These are phyloP conservation scores for Didymella keratinophila DNA, from an alignment of 2,329 filamentous ascomycete species.

Conservation along the genomic window DNA sequence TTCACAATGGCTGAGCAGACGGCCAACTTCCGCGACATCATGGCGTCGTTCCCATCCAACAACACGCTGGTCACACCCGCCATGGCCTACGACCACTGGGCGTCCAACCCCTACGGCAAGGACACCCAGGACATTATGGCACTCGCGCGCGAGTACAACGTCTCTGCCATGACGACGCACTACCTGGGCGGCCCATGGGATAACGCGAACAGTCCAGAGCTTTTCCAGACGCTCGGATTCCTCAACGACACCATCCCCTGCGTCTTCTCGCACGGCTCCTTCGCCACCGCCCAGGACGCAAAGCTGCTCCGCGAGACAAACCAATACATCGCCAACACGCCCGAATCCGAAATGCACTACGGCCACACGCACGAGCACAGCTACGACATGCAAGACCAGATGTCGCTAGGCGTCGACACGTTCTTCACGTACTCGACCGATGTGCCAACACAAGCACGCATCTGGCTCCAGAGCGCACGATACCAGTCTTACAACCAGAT, in stretches of 20 bases:
- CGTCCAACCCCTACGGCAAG: conserved; percentile 16
- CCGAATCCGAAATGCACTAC: conserved; percentile 67
- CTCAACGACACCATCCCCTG: conserved; percentile 58
- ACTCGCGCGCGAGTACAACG: conserved; percentile 23
- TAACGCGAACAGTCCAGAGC: conserved; percentile 13
- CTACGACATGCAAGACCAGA: background rate
- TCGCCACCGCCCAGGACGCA: conserved; percentile 53
- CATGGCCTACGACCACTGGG: conserved; percentile 22
- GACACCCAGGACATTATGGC: conserved; percentile 10
- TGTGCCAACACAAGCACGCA: conserved; percentile 56
- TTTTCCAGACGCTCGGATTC: conserved; percentile 31
- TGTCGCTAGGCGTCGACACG: conserved; percentile 62
- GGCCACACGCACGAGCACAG: conserved; percentile 51
- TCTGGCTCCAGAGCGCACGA: conserved; percentile 60
- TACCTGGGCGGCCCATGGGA: conserved; percentile 25
- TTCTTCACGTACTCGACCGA: conserved; percentile 63
- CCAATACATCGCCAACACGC: conserved; percentile 65
- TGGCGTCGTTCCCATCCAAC: conserved; percentile 6
- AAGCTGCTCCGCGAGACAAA: conserved; percentile 58
- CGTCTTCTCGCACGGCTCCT: conserved; percentile 62
- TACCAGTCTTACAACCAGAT: background rate
- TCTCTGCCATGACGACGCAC: conserved; percentile 55
- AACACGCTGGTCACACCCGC: conserved; percentile 21
- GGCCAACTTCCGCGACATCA: conserved; percentile 21
- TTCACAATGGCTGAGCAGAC: conserved; percentile 20